Evolutionary conservation across 1,284 basidiomycete genomes (phyloP).

Genomic region (Gomphus sp.): DNA sequence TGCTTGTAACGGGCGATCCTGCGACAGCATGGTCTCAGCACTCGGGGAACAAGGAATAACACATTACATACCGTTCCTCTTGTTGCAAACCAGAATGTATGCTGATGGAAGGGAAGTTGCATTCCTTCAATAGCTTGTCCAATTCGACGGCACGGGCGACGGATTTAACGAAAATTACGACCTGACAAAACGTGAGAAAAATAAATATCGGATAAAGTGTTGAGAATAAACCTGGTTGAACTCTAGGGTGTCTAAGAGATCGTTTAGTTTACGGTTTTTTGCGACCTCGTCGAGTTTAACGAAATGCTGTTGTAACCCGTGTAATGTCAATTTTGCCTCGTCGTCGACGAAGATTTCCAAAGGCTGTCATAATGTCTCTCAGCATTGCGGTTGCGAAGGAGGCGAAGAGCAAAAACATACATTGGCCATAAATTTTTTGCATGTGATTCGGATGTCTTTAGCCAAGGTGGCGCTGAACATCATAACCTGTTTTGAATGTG

Average conservation of each 20-base stretch:
- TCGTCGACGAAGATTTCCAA: constrained; percentile 99
- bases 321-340: constrained; percentile 97
- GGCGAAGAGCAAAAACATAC: constrained; percentile 40
- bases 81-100: constrained; percentile 94
- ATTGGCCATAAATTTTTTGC: constrained; percentile 99
- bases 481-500: constrained; percentile 99
- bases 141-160: constrained; percentile 94
- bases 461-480: constrained; percentile 99
- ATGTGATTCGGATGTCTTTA: constrained; percentile 95
- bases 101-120: constrained; percentile 97
- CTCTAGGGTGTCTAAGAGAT: constrained; percentile 91
- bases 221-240: constrained; percentile 76
- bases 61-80: constrained; percentile 77
- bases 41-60: constrained; percentile 7
- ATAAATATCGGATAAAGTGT: neutral
- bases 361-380: constrained; percentile 47
- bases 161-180: constrained; percentile 99
- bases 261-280: constrained; percentile 98
- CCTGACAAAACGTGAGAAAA: constrained; percentile 37
- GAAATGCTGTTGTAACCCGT: constrained; percentile 98
- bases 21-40: constrained; percentile 9
- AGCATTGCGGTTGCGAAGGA: constrained; percentile 6
- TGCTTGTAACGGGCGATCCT: constrained; percentile 97
- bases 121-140: constrained; percentile 92
- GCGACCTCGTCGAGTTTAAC: constrained; percentile 91